A percentile compares a stretch with the other conserved stretches of the same genome.
These are phyloP conservation scores for Eucalyptus marginata DNA, from an alignment of 345 rosid species.

Conservation along the genomic window DNA sequence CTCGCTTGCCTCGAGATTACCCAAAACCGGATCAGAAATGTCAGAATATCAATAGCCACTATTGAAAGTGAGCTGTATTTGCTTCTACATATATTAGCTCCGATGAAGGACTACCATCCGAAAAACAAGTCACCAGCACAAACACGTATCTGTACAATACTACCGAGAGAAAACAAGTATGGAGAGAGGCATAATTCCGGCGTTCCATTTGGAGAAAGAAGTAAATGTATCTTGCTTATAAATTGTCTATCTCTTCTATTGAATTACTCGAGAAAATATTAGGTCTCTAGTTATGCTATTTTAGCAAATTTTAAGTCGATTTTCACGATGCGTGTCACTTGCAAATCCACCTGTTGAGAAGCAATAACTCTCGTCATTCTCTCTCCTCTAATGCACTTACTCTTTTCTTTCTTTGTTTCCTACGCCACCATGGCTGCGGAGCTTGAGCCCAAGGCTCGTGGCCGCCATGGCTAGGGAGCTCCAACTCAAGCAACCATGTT, in stretches of 20 bases:
- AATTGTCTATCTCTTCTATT: neutral
- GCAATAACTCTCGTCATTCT: neutral
- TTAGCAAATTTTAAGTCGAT: too few species aligned
- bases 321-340: too few species aligned
- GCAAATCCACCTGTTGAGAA: too few species aligned
- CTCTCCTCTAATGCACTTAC: neutral
- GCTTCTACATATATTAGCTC: neutral
- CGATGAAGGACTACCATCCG: too few species aligned
- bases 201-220: neutral
- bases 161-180: neutral
- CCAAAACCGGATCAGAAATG: neutral
- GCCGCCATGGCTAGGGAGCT: neutral
- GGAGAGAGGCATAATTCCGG: neutral
- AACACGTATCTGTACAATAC: neutral
- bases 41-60: neutral
- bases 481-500: neutral
- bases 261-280: neutral
- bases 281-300: too few species aligned
- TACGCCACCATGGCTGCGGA: neutral
- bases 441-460: neutral
- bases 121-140: neutral
- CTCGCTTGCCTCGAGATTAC: neutral
- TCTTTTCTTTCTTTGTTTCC: neutral
- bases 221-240: neutral
- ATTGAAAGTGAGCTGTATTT: neutral